phyloP scores from a whole-genome alignment of 371 early-diverging fungal genomes.

The Choanephora cucurbitarum region DNA sequence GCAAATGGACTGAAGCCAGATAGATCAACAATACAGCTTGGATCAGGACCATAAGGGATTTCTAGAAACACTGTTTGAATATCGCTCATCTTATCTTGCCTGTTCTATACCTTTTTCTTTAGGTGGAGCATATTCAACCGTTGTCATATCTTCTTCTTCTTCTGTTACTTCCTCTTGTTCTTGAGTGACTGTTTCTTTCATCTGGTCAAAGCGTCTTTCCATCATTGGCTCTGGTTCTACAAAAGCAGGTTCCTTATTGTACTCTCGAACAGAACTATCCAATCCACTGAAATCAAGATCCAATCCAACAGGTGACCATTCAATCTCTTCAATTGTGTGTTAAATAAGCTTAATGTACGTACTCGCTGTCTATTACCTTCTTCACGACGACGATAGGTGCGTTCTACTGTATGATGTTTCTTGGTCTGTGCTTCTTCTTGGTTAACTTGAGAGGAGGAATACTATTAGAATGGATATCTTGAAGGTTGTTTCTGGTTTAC shows the following conservation, averaged over 20 bases:
- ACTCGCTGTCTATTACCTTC: not conserved
- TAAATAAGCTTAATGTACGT: not conserved
- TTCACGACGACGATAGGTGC: constrained; percentile 3
- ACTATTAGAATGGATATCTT: too few species aligned
- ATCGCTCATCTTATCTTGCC: not conserved
- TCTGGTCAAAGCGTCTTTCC: too few species aligned
- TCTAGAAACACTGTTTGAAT: not conserved
- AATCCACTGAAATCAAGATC: constrained; percentile 9
- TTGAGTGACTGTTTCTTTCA: too few species aligned
- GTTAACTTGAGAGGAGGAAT: too few species aligned
- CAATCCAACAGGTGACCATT: constrained; percentile 7
- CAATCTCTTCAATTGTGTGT: not conserved
- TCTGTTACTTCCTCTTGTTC: not conserved
- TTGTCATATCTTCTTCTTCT: not conserved
- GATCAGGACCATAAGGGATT: constrained; percentile 2
- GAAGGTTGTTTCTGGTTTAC: too few species aligned
- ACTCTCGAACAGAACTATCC: not conserved
- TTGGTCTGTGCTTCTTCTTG: not conserved
- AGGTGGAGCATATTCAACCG: constrained; percentile 15
- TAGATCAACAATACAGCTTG: not conserved
- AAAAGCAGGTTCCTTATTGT: not conserved
- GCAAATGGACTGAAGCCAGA: not conserved
- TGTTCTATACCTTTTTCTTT: too few species aligned
- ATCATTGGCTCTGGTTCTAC: not conserved
- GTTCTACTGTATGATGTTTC: not conserved